phyloP scores from a whole-genome alignment of 495 filamentous ascomycete genomes.

The Elaphomyces granulatus region DNA sequence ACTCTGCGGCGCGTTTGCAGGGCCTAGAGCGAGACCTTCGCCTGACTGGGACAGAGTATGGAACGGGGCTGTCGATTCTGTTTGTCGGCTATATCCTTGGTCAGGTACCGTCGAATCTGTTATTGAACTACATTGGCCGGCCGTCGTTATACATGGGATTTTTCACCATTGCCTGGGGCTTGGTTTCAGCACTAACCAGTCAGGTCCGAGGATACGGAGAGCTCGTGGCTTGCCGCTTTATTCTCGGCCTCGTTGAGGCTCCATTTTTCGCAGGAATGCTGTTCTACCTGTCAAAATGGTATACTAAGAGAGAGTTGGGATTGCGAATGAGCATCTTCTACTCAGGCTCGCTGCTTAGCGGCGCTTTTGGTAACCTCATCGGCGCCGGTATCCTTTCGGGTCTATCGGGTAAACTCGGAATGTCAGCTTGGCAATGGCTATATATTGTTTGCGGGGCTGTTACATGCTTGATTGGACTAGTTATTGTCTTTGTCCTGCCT shows the following conservation, averaged over 20 bases:
- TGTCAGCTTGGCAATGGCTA: slow-evolving; percentile 38
- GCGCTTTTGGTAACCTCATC: slow-evolving; percentile 51
- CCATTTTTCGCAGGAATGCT: slow-evolving; percentile 37
- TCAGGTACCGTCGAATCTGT: slow-evolving; percentile 46
- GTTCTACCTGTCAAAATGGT: slow-evolving; percentile 47
- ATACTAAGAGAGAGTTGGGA: slow-evolving; percentile 42
- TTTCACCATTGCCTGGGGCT: slow-evolving; percentile 40
- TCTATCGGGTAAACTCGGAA: slow-evolving; percentile 24
- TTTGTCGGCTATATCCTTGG: slow-evolving; percentile 41
- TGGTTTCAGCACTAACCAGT: slow-evolving; percentile 37
- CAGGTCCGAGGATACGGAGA: slow-evolving; percentile 37
- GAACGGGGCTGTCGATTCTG: slow-evolving; percentile 35
- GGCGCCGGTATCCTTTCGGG: slow-evolving; percentile 38
- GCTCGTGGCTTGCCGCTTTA: slow-evolving; percentile 39
- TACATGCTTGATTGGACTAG: slow-evolving; percentile 27
- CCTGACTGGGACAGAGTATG: slow-evolving; percentile 28
- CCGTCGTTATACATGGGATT: slow-evolving; percentile 34
- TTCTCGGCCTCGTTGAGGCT: slow-evolving; percentile 37
- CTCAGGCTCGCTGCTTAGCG: slow-evolving; percentile 45
- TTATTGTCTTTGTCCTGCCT: slow-evolving; percentile 29
- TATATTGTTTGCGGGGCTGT: slow-evolving; percentile 36
- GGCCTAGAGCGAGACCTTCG: slow-evolving; percentile 33
- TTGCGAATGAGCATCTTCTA: slow-evolving; percentile 52
- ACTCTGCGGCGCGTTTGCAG: slow-evolving; percentile 40
- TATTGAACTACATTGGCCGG: slow-evolving; percentile 42